A percentile compares a stretch with the other conserved stretches of the same genome.
phyloP scores from a whole-genome alignment of 768 basidiomycete species.

The Russula compacta region DNA sequence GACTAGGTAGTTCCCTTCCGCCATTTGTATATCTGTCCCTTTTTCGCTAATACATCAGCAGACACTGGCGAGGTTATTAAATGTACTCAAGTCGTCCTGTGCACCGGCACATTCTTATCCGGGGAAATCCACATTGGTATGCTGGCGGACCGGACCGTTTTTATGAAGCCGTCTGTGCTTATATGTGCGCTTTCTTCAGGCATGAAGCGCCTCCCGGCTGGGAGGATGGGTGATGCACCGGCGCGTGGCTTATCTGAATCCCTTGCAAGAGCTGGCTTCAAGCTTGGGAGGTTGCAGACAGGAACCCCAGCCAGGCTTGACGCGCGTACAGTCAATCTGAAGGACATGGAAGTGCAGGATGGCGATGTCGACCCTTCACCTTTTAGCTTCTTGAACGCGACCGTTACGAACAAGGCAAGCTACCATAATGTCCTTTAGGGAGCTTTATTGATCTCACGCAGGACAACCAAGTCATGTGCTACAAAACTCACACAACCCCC shows the following conservation, averaged over 20 bases:
- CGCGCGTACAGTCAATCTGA: constrained; percentile 61
- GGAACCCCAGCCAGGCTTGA: constrained; percentile 80
- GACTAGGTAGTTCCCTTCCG: constrained; percentile 40
- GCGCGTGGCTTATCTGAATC: constrained; percentile 70
- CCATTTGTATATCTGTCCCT: not conserved
- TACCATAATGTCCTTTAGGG: not conserved
- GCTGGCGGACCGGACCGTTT: not conserved
- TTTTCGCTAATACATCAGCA: constrained; percentile 25
- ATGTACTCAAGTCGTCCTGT: constrained; percentile 78
- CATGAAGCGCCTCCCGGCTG: constrained; percentile 67
- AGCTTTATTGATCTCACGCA: constrained; percentile 23
- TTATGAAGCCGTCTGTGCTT: not conserved
- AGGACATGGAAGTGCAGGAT: constrained; percentile 47
- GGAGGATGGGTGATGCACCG: constrained; percentile 63
- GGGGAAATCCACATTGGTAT: constrained; percentile 86
- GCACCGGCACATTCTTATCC: constrained; percentile 86
- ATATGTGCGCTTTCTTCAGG: constrained; percentile 30
- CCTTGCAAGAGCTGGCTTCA: constrained; percentile 65
- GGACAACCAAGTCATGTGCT: constrained; percentile 69
- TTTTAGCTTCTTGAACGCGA: constrained; percentile 67
- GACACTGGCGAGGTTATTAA: constrained; percentile 66
- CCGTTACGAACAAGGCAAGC: constrained; percentile 61
- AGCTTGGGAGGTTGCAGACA: constrained; percentile 75
- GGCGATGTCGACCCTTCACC: constrained; percentile 60
- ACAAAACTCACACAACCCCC: constrained; percentile 62